Percentiles rank a stretch among this genome's conserved stretches.
Evolutionary conservation across 495 filamentous ascomycete species (phyloP).

Genomic region (Penicillium maclennaniae): DNA sequence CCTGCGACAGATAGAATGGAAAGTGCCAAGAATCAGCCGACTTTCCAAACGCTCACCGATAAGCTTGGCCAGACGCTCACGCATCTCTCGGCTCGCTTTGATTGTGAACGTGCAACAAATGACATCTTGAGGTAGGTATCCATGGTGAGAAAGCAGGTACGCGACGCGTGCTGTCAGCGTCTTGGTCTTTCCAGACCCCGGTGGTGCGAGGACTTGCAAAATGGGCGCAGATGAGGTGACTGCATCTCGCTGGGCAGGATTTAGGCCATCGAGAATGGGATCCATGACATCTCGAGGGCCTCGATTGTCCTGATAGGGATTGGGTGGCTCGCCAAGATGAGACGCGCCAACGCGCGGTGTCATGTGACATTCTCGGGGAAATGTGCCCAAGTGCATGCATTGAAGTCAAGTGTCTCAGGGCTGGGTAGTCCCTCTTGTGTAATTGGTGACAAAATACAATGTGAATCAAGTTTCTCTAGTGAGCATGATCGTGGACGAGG

Average conservation of each 20-base stretch:
- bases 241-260: conserved; percentile 76
- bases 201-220: conserved; percentile 86
- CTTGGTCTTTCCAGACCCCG: conserved; percentile 91
- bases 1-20: conserved; percentile 86
- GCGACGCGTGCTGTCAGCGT: conserved; percentile 92
- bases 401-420: background rate
- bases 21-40: conserved; percentile 85
- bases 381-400: background rate
- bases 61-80: conserved; percentile 72
- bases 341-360: conserved; percentile 28
- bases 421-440: background rate
- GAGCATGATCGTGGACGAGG: background rate
- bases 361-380: conserved; percentile 20
- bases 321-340: conserved; percentile 4
- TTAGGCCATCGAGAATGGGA: conserved; percentile 70
- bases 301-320: background rate
- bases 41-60: conserved; percentile 74
- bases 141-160: conserved; percentile 79
- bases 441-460: background rate
- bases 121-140: conserved; percentile 83
- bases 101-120: conserved; percentile 97
- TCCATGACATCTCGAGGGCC: conserved; percentile 31
- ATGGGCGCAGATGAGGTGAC: conserved; percentile 76
- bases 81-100: conserved; percentile 96
- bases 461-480: background rate